Evolutionary conservation across 345 rosid genomes (phyloP).

Genomic region (Populus tremula): DNA sequence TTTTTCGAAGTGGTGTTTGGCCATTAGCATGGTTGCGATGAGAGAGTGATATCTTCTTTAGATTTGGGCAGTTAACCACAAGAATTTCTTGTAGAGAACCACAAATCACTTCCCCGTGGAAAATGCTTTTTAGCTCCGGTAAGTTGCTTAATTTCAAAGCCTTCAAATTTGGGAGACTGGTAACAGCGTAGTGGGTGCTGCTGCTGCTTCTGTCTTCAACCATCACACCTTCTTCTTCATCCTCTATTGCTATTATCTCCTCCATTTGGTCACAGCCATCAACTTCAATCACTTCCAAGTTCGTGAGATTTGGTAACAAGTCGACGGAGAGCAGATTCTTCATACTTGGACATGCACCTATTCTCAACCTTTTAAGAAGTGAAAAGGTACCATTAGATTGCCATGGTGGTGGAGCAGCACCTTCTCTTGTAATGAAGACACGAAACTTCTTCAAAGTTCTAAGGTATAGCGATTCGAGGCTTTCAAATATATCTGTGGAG

Average conservation of each 20-base stretch:
- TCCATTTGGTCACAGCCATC: not conserved
- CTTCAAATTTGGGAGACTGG: conserved; percentile 12
- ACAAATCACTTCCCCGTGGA: not conserved
- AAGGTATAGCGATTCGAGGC: not conserved
- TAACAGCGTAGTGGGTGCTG: not conserved
- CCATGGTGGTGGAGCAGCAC: not conserved
- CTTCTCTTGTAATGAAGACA: not conserved
- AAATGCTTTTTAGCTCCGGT: conserved; percentile 20
- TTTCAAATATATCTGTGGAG: not conserved
- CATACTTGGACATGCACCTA: not conserved
- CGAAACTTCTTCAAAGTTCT: not conserved
- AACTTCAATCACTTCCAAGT: conserved; percentile 11
- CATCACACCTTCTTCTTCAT: not conserved
- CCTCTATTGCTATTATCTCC: conserved; percentile 21
- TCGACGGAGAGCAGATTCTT: conserved; percentile 13
- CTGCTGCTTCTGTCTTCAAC: not conserved
- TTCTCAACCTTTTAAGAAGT: not conserved
- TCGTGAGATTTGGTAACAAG: conserved; percentile 15
- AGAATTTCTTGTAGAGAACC: conserved; percentile 7
- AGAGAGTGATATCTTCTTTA: conserved; percentile 13
- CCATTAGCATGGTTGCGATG: conserved; percentile 4
- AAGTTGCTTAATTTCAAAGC: not conserved
- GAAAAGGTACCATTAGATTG: conserved; percentile 4
- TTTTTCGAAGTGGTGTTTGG: not conserved
- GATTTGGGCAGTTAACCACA: not conserved